phyloP scores from a whole-genome alignment of 2,329 filamentous ascomycete genomes.

The Calonectria montana region DNA sequence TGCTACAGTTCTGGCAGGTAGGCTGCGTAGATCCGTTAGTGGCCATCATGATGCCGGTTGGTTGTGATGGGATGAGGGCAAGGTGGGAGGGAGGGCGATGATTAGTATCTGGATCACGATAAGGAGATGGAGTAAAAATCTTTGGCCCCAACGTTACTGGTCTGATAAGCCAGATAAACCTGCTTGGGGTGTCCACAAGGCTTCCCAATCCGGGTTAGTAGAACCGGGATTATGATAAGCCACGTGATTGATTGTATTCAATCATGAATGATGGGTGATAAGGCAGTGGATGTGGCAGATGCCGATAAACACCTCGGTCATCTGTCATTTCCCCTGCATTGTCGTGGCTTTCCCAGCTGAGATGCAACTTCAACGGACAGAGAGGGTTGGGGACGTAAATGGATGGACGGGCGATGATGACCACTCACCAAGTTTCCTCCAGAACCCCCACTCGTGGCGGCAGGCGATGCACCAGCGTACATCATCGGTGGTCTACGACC shows the following conservation, averaged over 20 bases:
- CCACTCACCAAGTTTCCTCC: constrained; percentile 55
- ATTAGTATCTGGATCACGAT: constrained; percentile 52
- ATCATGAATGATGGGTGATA: constrained; percentile 31
- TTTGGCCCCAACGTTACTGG: constrained; percentile 44
- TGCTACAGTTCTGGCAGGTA: constrained; percentile 95
- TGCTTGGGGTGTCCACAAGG: constrained; percentile 30
- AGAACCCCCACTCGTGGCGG: constrained; percentile 53
- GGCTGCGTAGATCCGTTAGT: constrained; percentile 81
- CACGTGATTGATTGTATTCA: constrained; percentile 49
- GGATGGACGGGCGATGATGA: constrained; percentile 4
- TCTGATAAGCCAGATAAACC: constrained; percentile 52
- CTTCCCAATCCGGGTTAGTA: constrained; percentile 36
- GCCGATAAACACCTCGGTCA: constrained; percentile 20
- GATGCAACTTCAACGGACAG: constrained; percentile 11
- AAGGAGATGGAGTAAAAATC: constrained; percentile 52
- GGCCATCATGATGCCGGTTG: constrained; percentile 59
- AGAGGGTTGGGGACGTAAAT: constrained; percentile 17
- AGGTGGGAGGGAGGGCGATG: constrained; percentile 45
- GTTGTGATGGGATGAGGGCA: constrained; percentile 44
- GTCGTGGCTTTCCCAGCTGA: constrained; percentile 11
- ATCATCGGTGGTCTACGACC: constrained; percentile 38
- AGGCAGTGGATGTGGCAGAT: constrained; percentile 23
- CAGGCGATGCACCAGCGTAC: constrained; percentile 50
- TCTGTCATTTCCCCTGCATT: constrained; percentile 13
- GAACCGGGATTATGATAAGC: constrained; percentile 35